phyloP scores from a whole-genome alignment of 306 rosid genomes.

The Gillenia trifoliata region DNA sequence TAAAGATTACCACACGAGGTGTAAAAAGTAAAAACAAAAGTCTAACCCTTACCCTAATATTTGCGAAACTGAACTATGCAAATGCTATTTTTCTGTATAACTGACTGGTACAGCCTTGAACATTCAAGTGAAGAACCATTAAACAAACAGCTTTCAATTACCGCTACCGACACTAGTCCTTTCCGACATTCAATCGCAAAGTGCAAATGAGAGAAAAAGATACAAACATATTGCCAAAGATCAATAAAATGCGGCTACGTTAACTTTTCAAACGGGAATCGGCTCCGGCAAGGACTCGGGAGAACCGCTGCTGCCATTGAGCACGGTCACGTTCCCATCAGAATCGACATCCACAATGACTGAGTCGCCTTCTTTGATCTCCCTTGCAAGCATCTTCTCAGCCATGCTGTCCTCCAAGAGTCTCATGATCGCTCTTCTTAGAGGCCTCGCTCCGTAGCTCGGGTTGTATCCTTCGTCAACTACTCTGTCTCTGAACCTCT shows the following conservation, averaged over 20 bases:
- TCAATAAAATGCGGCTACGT: neutral
- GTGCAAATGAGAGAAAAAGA: slow-evolving; percentile 13
- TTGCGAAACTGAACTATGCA: slow-evolving; percentile 1
- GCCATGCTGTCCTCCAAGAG: slow-evolving; percentile 99
- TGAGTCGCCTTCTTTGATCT: slow-evolving; percentile 89
- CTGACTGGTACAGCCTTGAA: slow-evolving; percentile 14
- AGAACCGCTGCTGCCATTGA: slow-evolving; percentile 71
- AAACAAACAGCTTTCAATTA: slow-evolving; percentile 22
- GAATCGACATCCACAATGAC: slow-evolving; percentile 90
- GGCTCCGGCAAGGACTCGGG: slow-evolving; percentile 54
- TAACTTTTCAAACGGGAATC: slow-evolving; percentile 38
- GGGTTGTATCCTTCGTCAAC: slow-evolving; percentile 95
- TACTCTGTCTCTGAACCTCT: slow-evolving; percentile 85
- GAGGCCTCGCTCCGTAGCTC: slow-evolving; percentile 96
- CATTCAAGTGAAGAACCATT: slow-evolving; percentile 11
- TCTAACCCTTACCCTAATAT: neutral
- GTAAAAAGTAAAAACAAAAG: neutral
- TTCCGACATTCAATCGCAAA: neutral
- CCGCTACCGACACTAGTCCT: slow-evolving; percentile 24
- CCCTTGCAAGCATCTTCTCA: slow-evolving; percentile 95
- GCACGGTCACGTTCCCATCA: slow-evolving; percentile 87
- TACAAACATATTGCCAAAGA: slow-evolving; percentile 21
- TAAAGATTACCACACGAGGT: neutral
- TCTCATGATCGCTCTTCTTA: slow-evolving; percentile 94
- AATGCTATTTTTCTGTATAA: slow-evolving; percentile 8